Evolutionary conservation across 176 grass and related monocot species (phyloP).

Genomic region (Bothriochloa decipiens): DNA sequence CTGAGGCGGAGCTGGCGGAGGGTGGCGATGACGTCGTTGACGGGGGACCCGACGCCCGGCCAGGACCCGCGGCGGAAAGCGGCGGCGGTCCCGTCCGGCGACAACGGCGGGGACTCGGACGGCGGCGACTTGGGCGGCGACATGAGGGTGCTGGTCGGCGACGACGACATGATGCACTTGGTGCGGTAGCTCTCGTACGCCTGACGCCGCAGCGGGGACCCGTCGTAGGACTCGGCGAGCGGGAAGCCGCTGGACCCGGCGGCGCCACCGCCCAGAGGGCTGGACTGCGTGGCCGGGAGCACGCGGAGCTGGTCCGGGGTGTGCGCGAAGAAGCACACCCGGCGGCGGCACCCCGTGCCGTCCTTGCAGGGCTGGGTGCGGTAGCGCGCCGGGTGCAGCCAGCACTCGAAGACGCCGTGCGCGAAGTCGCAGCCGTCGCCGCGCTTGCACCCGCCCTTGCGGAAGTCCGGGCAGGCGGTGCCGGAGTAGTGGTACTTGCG

Average conservation of each 20-base stretch:
- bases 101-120: slow-evolving; percentile 84
- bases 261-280: slow-evolving; percentile 29
- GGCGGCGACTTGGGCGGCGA: slow-evolving; percentile 68
- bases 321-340: slow-evolving; percentile 98
- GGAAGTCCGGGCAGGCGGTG: slow-evolving; percentile 88
- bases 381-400: slow-evolving; percentile 94
- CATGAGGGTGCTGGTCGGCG: slow-evolving; percentile 75
- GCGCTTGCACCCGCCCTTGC: slow-evolving; percentile 89
- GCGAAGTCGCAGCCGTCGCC: slow-evolving; percentile 90
- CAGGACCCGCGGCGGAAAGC: slow-evolving; percentile 48
- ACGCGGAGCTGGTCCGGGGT: slow-evolving; percentile 79
- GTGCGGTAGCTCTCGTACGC: slow-evolving; percentile 64
- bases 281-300: slow-evolving; percentile 58
- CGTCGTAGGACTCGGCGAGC: slow-evolving; percentile 71
- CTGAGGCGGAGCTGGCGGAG: slow-evolving; percentile 67
- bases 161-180: slow-evolving; percentile 57
- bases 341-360: slow-evolving; percentile 75
- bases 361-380: slow-evolving; percentile 99
- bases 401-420: slow-evolving; percentile 98
- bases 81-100: slow-evolving; percentile 41
- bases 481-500: slow-evolving; percentile 95
- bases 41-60: slow-evolving; percentile 47
- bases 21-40: slow-evolving; percentile 66
- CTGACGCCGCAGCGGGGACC: slow-evolving; percentile 73
- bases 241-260: neutral